Conservation (phyloP, 768 basidiomycete genomes). For the Mycena latifolia region DNA sequence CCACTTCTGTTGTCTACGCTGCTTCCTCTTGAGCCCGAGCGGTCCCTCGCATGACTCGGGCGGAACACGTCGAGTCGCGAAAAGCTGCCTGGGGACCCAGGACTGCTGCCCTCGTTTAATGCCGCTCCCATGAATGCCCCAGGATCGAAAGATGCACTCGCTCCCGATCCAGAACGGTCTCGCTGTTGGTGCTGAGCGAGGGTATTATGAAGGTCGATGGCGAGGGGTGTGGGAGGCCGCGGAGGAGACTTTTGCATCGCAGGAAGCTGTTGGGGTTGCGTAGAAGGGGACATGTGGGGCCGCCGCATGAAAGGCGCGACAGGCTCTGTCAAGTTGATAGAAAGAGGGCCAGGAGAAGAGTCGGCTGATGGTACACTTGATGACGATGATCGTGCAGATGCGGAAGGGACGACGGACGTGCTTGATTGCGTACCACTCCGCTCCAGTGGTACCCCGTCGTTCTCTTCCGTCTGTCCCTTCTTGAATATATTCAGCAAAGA, state of each 20-base stretch:
- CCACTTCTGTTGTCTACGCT: conserved; percentile 43
- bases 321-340: conserved; percentile 38
- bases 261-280: conserved; percentile 30
- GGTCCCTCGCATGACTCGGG: conserved; percentile 46
- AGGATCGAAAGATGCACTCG: conserved; percentile 31
- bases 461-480: conserved; percentile 59
- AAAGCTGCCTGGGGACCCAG: conserved; percentile 47
- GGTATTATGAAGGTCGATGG: conserved; percentile 62
- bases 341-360: conserved; percentile 42
- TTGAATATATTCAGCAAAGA: conserved; percentile 82
- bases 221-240: conserved; percentile 50
- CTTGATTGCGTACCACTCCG: conserved; percentile 23
- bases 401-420: conserved; percentile 36
- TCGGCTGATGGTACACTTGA: conserved; percentile 42
- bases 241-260: conserved; percentile 42
- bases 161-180: conserved; percentile 34
- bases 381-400: conserved; percentile 41
- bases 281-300: conserved; percentile 31
- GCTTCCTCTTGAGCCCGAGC: conserved; percentile 51
- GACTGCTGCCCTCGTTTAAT: conserved; percentile 36
- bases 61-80: conserved; percentile 44
- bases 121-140: conserved; percentile 32
- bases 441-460: conserved; percentile 31
- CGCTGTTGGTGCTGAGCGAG: conserved; percentile 51
- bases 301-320: conserved; percentile 35